Evolutionary conservation across 352 stramenopile species (phyloP), one percentile per base, ranked within the genome.

Genomic region (Aphanomyces cochlioides): DNA sequence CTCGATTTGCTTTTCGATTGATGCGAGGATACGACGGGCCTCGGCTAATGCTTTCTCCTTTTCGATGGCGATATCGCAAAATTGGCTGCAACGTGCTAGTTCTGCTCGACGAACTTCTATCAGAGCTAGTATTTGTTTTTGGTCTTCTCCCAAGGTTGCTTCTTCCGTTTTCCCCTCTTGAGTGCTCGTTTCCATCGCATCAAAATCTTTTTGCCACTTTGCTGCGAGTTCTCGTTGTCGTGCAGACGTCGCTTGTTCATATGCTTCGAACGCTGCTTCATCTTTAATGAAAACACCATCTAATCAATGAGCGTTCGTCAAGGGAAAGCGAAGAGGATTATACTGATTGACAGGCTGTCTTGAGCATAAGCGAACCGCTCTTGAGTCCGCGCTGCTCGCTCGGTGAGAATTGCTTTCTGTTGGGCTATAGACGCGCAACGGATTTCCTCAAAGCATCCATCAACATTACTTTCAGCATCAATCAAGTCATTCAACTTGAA

Each of bases 91-190:
- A 2, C 64, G 64, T 43, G 64, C 64, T 12, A 70, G 47, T 39
- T 70, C 64, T 6, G 12, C 15, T 7, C 64, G 48, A 15, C 64
- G 64, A 19, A 13, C 17, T 63, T 61, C 47, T 15, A 70, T 70
- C 39, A 50, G 59, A 4, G 28, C 8, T 21, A 63, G 40, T 19
- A 70, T 21, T 43, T 70, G 64, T 43, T 70, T 70, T 54, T 70
- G 64, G 6, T 21, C 10, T n/a, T 70, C 64, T 3, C 64, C 64
- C 3, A 70, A 50, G 19, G 64, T 63, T 21, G 64, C 64, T 40
- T 70, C 64, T 37, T 70, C 64, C 4, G 64, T 70, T 37, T 70
- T 70, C 17, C 64, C 64, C 28, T 70, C 64, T 34, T 70, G 64
- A 0, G 64, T 70, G 36, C 34, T 56, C 17, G 48, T 45, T 34